Evolutionary conservation across 495 filamentous ascomycete species (phyloP).

Genomic region (Penicillium arizonense): DNA sequence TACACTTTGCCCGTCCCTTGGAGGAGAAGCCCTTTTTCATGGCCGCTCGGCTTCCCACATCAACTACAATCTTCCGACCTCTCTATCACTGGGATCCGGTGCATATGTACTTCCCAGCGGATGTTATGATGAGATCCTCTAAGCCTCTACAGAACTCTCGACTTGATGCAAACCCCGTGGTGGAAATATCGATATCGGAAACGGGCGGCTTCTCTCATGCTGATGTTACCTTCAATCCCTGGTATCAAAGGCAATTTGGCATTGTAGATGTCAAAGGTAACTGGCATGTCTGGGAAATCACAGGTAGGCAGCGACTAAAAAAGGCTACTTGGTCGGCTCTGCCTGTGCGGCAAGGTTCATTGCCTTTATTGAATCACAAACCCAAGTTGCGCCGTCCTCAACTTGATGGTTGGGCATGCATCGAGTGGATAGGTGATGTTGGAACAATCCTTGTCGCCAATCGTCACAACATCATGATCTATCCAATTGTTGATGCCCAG

Average conservation of each 20-base stretch:
- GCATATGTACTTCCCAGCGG: slow-evolving; percentile 25
- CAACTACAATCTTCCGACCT: slow-evolving; percentile 61
- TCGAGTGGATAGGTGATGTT: slow-evolving; percentile 48
- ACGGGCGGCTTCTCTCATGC: slow-evolving; percentile 62
- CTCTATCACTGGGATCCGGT: slow-evolving; percentile 36
- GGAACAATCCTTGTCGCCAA: slow-evolving; percentile 47
- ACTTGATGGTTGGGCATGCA: slow-evolving; percentile 51
- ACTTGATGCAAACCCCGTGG: slow-evolving; percentile 61
- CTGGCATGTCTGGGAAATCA: slow-evolving; percentile 78
- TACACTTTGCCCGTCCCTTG: slow-evolving; percentile 59
- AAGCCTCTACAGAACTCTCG: slow-evolving; percentile 40
- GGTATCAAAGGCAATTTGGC: slow-evolving; percentile 63
- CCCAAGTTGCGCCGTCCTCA: slow-evolving; percentile 16
- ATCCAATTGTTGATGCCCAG: slow-evolving; percentile 23
- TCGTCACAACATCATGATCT: slow-evolving; percentile 41
- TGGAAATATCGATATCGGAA: slow-evolving; percentile 49
- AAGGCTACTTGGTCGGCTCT: slow-evolving; percentile 25
- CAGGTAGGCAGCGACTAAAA: slow-evolving; percentile 34
- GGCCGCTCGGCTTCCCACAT: slow-evolving; percentile 56
- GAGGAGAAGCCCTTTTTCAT: slow-evolving; percentile 56
- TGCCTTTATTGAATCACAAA: slow-evolving; percentile 30
- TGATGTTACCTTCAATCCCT: slow-evolving; percentile 79
- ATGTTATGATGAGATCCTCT: slow-evolving; percentile 2
- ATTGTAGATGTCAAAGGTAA: slow-evolving; percentile 69
- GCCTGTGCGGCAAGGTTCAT: slow-evolving; percentile 23